Conservation (phyloP, 768 basidiomycete species). For the Lentinula aciculospora region DNA sequence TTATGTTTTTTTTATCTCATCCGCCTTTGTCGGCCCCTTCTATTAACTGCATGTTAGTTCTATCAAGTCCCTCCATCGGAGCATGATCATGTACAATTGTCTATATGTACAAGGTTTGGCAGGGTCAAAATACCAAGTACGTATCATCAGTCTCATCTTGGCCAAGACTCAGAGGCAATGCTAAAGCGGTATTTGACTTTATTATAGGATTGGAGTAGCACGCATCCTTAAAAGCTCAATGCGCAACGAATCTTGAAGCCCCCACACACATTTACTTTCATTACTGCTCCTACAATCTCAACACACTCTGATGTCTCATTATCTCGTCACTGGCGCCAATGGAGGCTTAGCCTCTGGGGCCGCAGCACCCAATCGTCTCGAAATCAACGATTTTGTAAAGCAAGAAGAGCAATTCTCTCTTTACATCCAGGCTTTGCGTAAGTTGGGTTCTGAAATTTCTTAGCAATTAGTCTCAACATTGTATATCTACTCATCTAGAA, state of each 20-base stretch:
- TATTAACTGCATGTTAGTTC: too few species aligned
- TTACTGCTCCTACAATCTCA: too few species aligned
- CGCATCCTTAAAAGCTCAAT: not conserved
- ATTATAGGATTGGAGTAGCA: not conserved
- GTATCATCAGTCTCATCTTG: not conserved
- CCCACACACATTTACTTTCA: not conserved
- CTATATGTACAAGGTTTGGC: too few species aligned
- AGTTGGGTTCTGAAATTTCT: slow-evolving; percentile 11
- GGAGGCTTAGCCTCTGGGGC: slow-evolving; percentile 11
- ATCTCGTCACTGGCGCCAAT: slow-evolving; percentile 13
- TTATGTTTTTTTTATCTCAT: too few species aligned
- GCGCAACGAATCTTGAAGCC: not conserved
- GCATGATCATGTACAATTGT: too few species aligned
- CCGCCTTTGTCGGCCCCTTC: too few species aligned
- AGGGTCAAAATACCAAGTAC: not conserved
- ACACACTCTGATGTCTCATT: slow-evolving; percentile 11
- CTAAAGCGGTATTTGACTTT: not conserved
- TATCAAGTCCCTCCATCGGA: too few species aligned
- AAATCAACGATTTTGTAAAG: slow-evolving; percentile 38
- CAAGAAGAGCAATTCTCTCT: slow-evolving; percentile 41
- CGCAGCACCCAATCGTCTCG: slow-evolving; percentile 29
- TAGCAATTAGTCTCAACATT: not conserved
- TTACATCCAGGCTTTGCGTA: slow-evolving; percentile 45
- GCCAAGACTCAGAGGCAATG: not conserved
- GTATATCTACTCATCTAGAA: slow-evolving; percentile 19